These are phyloP conservation scores for Austroboletus novae-zelandiae DNA, from an alignment of 1,284 basidiomycete species.

Conservation along the genomic window DNA sequence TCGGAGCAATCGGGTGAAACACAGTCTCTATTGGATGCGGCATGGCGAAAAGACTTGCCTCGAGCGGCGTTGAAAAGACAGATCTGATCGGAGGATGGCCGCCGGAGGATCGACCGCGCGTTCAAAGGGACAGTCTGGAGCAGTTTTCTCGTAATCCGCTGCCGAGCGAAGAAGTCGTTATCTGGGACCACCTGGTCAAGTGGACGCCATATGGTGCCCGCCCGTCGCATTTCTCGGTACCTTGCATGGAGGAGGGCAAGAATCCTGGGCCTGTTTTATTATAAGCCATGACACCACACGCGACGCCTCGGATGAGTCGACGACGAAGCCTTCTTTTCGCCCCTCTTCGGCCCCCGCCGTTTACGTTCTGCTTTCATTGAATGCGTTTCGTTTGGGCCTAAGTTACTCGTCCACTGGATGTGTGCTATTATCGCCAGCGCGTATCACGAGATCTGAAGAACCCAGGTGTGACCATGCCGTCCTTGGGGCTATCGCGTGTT, in stretches of 20 bases:
- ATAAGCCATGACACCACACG: not conserved
- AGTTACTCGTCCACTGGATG: not conserved
- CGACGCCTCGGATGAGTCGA: not conserved
- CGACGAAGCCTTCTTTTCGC: slow-evolving; percentile 2
- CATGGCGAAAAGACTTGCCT: not conserved
- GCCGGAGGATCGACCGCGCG: not conserved
- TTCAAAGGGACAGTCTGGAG: not conserved
- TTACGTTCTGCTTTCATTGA: not conserved
- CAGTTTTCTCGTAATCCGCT: not conserved
- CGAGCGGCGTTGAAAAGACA: not conserved
- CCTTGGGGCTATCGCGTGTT: slow-evolving; percentile 10
- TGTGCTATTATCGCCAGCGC: slow-evolving; percentile 4
- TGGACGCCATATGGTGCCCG: not conserved
- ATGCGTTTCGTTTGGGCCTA: not conserved
- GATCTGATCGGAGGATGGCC: not conserved
- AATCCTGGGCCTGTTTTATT: not conserved
- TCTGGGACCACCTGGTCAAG: not conserved
- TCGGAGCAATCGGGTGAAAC: too few species aligned
- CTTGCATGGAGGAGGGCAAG: slow-evolving; percentile 3
- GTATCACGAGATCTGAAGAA: slow-evolving; percentile 6
- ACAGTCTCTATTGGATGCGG: too few species aligned
- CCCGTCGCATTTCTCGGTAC: slow-evolving; percentile 4
- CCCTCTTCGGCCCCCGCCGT: slow-evolving; percentile 2
- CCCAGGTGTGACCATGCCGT: slow-evolving; percentile 11
- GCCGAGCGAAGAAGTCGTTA: not conserved